A percentile compares a stretch with the other conserved stretches of the same genome.
These are phyloP conservation scores for Logfia minima DNA, from an alignment of 129 eudicot genomes.

Conservation along the genomic window DNA sequence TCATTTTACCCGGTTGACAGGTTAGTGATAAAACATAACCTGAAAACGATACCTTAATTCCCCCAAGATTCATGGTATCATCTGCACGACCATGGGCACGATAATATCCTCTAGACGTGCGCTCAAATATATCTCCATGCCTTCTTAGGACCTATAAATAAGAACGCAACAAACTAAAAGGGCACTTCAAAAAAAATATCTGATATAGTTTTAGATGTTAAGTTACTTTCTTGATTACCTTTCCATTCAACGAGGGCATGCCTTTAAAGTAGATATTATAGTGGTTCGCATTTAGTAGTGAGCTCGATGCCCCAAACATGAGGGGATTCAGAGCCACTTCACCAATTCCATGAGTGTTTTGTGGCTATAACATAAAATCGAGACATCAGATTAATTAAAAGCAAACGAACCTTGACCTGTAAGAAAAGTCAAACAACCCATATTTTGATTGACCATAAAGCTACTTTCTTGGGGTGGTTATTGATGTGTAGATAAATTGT, in stretches of 20 bases:
- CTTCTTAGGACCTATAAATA: slow-evolving; percentile 69
- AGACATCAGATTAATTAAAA: background rate
- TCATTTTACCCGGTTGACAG: background rate
- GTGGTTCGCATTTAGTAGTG: slow-evolving; percentile 80
- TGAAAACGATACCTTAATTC: slow-evolving; percentile 65
- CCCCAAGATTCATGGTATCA: slow-evolving; percentile 99
- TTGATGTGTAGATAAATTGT: background rate
- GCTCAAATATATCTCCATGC: slow-evolving; percentile 92
- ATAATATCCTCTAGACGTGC: slow-evolving; percentile 71
- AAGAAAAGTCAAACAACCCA: slow-evolving; percentile 7
- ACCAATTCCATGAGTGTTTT: slow-evolving; percentile 63
- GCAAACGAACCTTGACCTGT: background rate
- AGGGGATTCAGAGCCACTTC: slow-evolving; percentile 87
- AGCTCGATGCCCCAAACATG: slow-evolving; percentile 90
- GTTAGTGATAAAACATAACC: background rate
- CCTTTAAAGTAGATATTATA: slow-evolving; percentile 76
- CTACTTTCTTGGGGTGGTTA: slow-evolving; percentile 2
- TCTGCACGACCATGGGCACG: slow-evolving; percentile 98
- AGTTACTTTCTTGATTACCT: slow-evolving; percentile 39
- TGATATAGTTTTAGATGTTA: background rate
- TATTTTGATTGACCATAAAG: slow-evolving; percentile 9
- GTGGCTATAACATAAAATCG: slow-evolving; percentile 46
- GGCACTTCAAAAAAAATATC: background rate
- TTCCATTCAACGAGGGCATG: slow-evolving; percentile 88
- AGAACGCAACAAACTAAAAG: background rate